Percentiles rank a stretch among this genome's conserved stretches.
Conservation (phyloP, 176 grass and related monocot species). For the Metroxylon sagu region DNA sequence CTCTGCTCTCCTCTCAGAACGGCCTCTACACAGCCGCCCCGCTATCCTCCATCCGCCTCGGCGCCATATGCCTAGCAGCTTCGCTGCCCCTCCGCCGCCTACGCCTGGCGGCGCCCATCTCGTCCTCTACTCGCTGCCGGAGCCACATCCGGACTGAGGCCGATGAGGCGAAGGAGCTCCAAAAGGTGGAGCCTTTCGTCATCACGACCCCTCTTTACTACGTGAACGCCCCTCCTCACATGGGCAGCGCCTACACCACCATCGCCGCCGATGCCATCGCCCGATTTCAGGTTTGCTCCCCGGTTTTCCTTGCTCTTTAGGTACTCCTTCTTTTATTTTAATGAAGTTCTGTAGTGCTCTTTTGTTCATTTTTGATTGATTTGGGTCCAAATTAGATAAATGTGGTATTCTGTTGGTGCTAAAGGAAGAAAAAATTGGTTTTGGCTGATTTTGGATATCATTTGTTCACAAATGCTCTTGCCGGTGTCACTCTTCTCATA, state of each 20-base stretch:
- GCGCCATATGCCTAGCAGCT: constrained; percentile 11
- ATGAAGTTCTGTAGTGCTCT: too few relatives aligned
- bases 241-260: constrained; percentile 97
- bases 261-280: constrained; percentile 94
- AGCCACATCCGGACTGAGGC: neutral
- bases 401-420: too few relatives aligned
- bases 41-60: constrained; percentile 20
- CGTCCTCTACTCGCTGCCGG: constrained; percentile 25
- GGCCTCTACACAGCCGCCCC: constrained; percentile 39
- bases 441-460: too few relatives aligned
- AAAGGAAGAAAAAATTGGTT: too few relatives aligned
- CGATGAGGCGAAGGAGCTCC: neutral
- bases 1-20: constrained; percentile 38
- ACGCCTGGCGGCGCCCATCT: constrained; percentile 24
- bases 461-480: too few relatives aligned
- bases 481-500: too few relatives aligned
- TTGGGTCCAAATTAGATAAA: too few relatives aligned
- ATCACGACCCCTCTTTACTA: constrained; percentile 97
- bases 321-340: too few relatives aligned
- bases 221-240: constrained; percentile 90
- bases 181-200: constrained; percentile 36
- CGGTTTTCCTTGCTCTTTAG: too few relatives aligned
- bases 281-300: constrained; percentile 63
- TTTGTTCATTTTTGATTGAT: too few relatives aligned
- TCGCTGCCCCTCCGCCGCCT: constrained; percentile 9